phyloP scores from a whole-genome alignment of 805 yeast genomes.

The Saccharomycopsis selenospora region DNA sequence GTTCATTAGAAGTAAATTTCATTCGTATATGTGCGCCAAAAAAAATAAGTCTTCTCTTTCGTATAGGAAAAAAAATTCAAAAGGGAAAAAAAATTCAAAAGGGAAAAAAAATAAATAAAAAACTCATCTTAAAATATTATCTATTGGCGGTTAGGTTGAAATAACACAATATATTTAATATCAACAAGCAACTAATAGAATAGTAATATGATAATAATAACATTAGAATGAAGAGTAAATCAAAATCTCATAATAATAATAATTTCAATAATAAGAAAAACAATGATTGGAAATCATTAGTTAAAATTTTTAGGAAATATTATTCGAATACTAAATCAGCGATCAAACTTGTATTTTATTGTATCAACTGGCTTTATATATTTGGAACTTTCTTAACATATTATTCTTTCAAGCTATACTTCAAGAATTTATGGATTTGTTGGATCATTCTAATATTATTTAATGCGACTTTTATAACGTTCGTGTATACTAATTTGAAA shows the following conservation, averaged over 20 bases:
- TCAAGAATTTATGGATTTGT: constrained; percentile 17
- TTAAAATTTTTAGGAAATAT: neutral
- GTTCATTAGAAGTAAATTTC: no score
- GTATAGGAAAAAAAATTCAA: no score
- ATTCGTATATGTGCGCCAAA: no score
- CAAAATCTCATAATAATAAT: neutral
- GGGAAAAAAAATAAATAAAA: no score
- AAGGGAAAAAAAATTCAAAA: no score
- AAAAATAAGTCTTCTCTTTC: no score
- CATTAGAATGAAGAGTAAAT: no score
- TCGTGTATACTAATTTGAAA: constrained; percentile 15
- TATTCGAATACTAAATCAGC: neutral
- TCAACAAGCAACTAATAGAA: no score
- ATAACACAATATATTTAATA: no score
- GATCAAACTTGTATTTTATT: neutral
- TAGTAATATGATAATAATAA: no score
- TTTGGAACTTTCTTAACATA: constrained; percentile 8
- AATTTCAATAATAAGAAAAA: neutral
- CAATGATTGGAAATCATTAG: neutral
- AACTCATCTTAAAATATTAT: no score
- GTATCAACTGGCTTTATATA: constrained; percentile 19
- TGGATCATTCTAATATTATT: constrained; percentile 16
- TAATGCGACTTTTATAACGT: constrained; percentile 5
- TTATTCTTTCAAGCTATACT: constrained; percentile 18
- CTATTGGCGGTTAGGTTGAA: no score